Conservation (phyloP, 805 yeast genomes). For the Wickerhamiella occidentalis region DNA sequence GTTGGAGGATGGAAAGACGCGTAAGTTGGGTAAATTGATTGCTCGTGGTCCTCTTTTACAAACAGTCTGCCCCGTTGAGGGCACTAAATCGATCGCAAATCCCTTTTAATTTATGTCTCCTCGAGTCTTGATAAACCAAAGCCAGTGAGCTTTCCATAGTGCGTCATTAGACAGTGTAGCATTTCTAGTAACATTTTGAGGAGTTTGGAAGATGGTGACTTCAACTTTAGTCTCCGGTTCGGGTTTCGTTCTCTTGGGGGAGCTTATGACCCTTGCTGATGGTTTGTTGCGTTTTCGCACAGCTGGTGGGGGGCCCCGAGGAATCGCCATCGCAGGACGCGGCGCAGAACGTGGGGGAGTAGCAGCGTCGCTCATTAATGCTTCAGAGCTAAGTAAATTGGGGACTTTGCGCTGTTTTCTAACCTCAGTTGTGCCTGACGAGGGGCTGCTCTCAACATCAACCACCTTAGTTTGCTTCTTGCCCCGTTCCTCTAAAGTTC, state of each 20-base stretch:
- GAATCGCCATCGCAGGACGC: not conserved
- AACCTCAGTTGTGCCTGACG: not conserved
- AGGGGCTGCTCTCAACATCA: not conserved
- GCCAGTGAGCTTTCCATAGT: slow-evolving; percentile 12
- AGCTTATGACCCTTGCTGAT: not conserved
- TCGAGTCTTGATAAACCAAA: slow-evolving; percentile 7
- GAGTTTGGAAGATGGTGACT: not conserved
- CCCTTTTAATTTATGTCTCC: slow-evolving; percentile 36
- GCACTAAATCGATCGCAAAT: slow-evolving; percentile 50
- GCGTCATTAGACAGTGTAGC: not conserved
- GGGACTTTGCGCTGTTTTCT: not conserved
- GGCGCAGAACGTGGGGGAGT: not conserved
- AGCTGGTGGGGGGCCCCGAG: not conserved
- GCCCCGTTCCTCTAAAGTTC: not conserved
- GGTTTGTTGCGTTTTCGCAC: not conserved
- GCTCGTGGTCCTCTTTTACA: slow-evolving; percentile 74
- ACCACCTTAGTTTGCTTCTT: not conserved
- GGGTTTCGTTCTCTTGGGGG: not conserved
- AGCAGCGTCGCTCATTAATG: not conserved
- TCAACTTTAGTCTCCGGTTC: not conserved
- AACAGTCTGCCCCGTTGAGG: slow-evolving; percentile 42
- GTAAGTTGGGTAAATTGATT: slow-evolving; percentile 66
- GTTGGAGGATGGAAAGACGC: slow-evolving; percentile 33
- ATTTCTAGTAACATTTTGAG: slow-evolving; percentile 3
- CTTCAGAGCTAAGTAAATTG: not conserved